phyloP scores from a whole-genome alignment of 106 monocot genomes.

The Amphibolis antarctica region DNA sequence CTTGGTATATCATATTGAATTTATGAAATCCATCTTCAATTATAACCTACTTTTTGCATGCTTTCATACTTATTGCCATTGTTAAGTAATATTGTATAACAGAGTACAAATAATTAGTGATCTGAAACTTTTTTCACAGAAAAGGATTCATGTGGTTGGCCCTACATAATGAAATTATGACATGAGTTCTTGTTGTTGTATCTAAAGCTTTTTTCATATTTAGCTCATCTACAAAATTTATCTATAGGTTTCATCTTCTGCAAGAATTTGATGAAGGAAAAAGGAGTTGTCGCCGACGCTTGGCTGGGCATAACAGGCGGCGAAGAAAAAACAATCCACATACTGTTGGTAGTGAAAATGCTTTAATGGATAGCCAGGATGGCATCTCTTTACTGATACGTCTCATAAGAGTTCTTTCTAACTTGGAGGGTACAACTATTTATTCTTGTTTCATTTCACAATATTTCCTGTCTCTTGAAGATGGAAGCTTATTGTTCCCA shows the following conservation, averaged over 20 bases:
- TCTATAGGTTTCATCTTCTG: constrained; percentile 50
- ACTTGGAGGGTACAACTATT: constrained; percentile 30
- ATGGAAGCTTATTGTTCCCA: neutral
- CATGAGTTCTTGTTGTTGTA: too few species aligned
- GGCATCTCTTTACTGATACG: constrained; percentile 32
- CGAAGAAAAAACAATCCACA: constrained; percentile 41
- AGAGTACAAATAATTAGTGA: too few species aligned
- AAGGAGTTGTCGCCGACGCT: constrained; percentile 50
- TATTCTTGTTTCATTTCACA: neutral
- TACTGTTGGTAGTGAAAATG: constrained; percentile 17
- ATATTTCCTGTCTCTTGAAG: neutral
- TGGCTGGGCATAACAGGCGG: constrained; percentile 48
- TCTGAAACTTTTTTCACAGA: too few species aligned
- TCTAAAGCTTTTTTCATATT: too few species aligned
- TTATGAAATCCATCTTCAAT: too few species aligned
- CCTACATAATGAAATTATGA: too few species aligned
- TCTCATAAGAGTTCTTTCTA: constrained; percentile 39
- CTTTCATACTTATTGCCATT: too few species aligned
- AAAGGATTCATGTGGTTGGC: too few species aligned
- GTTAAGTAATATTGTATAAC: too few species aligned
- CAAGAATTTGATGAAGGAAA: constrained; percentile 69
- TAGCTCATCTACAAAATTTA: neutral
- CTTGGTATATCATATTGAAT: too few species aligned
- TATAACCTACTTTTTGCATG: too few species aligned
- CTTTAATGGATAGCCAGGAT: constrained; percentile 21